Percentiles rank a stretch among this genome's conserved stretches.
phyloP scores from a whole-genome alignment of 2,329 filamentous ascomycete genomes.

The Apiospora hydei region DNA sequence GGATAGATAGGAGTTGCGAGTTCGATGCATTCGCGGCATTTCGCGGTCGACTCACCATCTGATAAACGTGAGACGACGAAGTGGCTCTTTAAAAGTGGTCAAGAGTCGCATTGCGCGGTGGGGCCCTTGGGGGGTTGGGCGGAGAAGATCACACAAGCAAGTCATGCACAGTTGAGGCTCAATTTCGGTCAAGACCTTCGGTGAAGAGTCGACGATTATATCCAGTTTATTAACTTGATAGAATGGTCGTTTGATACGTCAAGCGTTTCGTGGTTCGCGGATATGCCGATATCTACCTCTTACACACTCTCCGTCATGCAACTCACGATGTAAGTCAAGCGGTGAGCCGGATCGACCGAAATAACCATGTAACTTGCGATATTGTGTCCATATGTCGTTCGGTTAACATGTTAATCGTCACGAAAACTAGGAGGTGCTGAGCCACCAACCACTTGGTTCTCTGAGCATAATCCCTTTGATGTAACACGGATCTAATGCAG shows the following conservation, averaged over 20 bases:
- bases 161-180: neutral
- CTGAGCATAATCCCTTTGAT: neutral
- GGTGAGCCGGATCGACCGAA: too few relatives aligned
- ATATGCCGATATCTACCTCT: neutral
- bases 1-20: too few relatives aligned
- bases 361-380: too few relatives aligned
- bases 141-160: neutral
- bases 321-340: neutral
- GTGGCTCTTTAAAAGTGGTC: too few relatives aligned
- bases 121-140: neutral
- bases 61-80: too few relatives aligned
- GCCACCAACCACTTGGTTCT: neutral
- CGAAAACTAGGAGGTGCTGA: neutral
- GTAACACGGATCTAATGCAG: neutral
- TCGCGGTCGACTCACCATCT: too few relatives aligned
- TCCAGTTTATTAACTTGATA: neutral
- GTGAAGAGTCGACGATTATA: neutral
- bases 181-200: neutral
- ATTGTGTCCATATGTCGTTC: too few relatives aligned
- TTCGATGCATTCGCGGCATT: too few relatives aligned
- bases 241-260: neutral
- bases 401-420: neutral
- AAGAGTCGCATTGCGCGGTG: neutral
- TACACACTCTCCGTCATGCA: neutral
- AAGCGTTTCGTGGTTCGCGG: neutral